Evolutionary conservation across 2,329 filamentous ascomycete species (phyloP), one percentile per base, ranked within the genome.

Genomic region (Pezizomycotina sp.): DNA sequence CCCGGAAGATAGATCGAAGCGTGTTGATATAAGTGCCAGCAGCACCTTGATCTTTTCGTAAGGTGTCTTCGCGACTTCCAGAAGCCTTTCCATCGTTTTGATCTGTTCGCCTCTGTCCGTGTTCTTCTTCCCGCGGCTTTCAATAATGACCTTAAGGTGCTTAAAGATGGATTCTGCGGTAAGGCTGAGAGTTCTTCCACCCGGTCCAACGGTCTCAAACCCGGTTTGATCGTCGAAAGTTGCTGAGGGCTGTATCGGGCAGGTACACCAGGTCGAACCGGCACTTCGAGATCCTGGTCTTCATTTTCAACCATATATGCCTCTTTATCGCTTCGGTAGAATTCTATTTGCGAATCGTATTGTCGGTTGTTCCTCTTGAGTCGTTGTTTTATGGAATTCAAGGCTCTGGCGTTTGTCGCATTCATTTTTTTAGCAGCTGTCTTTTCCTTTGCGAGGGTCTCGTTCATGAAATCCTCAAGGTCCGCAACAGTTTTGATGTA

Each of bases 291-390:
- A n/a, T 76, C 75, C 52, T 78, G 76, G 47, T 84, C 78, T 34
- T 81, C 75, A 14, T 83, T 74, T 27, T 79, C 80, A 57, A 78
- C 74, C 79, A 93, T 83, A 62, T 77, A 95, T 12, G 63, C 74
- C 47, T 86, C 82, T 59, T 86, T 82, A 59, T 92, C 73, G 47
- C 71, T 75, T 50, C 79, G 70, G 65, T 86, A 98, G 47, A 75
- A 70, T 51, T 92, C 82, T 52, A 98, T 77, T 55, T 92, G 80
- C 45, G 69, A 65, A 55, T 81, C 72, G 62, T 86, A 86, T 48
- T 95, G 86, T 63, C 92, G 91, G 69, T 86, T 92, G 63, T 86
- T 86, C 71, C 93, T 95, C 72, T 86, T 84, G 65, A 98, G 82
- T 63, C 84, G 84, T 61, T 98, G 89, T 64, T 93, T 92, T 55